Conservation (phyloP, 1,284 basidiomycete genomes). For the Schizopora paradoxa region DNA sequence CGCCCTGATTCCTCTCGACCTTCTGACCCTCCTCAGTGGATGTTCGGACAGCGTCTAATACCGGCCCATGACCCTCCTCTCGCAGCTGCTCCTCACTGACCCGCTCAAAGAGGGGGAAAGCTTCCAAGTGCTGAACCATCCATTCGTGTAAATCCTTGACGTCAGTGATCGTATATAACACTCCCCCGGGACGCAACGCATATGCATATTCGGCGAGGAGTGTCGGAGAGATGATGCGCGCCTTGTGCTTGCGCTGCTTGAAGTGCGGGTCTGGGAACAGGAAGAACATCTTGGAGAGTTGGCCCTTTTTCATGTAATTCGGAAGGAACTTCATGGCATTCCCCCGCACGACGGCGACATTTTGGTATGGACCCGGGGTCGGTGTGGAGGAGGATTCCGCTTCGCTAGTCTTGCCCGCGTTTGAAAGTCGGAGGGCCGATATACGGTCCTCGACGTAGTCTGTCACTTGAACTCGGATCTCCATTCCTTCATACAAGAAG, state of each 20-base stretch:
- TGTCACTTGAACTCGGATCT: slow-evolving; percentile 95
- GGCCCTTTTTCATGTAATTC: slow-evolving; percentile 92
- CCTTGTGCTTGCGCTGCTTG: slow-evolving; percentile 97
- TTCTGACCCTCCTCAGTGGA: slow-evolving; percentile 97
- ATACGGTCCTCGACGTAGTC: slow-evolving; percentile 97
- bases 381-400: slow-evolving; percentile 25
- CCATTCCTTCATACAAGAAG: slow-evolving; percentile 64
- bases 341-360: slow-evolving; percentile 90
- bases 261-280: slow-evolving; percentile 99
- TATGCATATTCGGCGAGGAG: slow-evolving; percentile 82
- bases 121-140: slow-evolving; percentile 88
- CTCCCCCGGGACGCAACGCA: slow-evolving; percentile 84
- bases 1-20: slow-evolving; percentile 86
- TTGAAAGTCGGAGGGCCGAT: slow-evolving; percentile 71
- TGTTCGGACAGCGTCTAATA: slow-evolving; percentile 76
- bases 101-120: slow-evolving; percentile 83
- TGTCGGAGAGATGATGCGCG: slow-evolving; percentile 65
- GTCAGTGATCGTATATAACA: slow-evolving; percentile 98
- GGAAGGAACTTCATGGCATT: slow-evolving; percentile 99
- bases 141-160: slow-evolving; percentile 92
- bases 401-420: no score
- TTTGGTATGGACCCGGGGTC: slow-evolving; percentile 63
- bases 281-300: slow-evolving; percentile 93
- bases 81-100: slow-evolving; percentile 75
- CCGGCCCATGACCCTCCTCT: slow-evolving; percentile 61